phyloP scores from a whole-genome alignment of 1,284 basidiomycete species.

The Boletus sp. region DNA sequence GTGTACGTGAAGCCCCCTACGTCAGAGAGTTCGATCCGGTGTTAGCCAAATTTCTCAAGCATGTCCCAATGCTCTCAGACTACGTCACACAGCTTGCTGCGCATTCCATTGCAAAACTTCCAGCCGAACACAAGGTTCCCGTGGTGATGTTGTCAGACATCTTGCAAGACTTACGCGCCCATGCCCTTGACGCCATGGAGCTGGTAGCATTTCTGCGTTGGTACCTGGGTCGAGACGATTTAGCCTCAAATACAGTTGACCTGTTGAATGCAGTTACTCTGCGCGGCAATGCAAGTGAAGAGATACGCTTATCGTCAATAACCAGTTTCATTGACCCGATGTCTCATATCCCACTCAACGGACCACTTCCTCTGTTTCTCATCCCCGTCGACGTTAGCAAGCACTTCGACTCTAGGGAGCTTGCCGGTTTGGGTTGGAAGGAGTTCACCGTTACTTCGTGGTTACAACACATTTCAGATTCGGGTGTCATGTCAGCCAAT shows the following conservation, averaged over 20 bases:
- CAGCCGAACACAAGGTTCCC: neutral
- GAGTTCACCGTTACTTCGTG: too few relatives aligned
- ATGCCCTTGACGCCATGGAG: neutral
- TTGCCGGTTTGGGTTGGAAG: too few relatives aligned
- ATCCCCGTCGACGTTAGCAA: too few relatives aligned
- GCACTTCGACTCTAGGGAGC: too few relatives aligned
- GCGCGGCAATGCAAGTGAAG: neutral
- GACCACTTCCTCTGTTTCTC: too few relatives aligned
- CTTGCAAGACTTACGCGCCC: neutral
- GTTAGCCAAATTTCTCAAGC: neutral
- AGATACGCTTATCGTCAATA: neutral
- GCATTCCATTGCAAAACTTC: neutral
- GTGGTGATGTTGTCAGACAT: neutral
- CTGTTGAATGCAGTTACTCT: neutral
- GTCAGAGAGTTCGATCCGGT: neutral
- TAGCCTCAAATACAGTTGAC: too few relatives aligned
- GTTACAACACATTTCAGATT: too few relatives aligned
- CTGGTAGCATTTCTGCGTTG: conserved; percentile 5
- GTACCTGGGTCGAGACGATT: neutral
- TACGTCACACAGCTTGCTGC: too few relatives aligned
- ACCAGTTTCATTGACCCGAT: neutral
- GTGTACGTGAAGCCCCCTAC: neutral
- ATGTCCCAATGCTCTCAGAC: conserved; percentile 5
- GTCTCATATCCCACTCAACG: too few relatives aligned
- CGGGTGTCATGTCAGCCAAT: too few relatives aligned